These are phyloP conservation scores for Cynanchum wilfordii DNA, from an alignment of 257 asterid species.

Conservation along the genomic window DNA sequence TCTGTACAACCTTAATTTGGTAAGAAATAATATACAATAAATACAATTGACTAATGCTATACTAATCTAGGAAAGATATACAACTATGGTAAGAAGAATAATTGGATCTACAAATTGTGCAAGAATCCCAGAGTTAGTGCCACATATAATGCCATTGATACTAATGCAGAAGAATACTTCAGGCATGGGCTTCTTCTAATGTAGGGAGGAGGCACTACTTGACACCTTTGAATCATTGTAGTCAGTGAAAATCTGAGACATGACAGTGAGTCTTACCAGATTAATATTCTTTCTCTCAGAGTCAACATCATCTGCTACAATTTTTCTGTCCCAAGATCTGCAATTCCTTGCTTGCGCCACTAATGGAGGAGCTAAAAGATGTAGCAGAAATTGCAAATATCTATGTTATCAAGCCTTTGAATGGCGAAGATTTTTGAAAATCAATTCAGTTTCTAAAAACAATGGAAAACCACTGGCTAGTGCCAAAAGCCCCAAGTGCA, in stretches of 20 bases:
- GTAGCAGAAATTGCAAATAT: slow-evolving; percentile 15
- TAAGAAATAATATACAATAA: too few species aligned
- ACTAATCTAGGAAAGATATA: too few species aligned
- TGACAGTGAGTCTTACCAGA: slow-evolving; percentile 45
- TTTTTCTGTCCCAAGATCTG: slow-evolving; percentile 27
- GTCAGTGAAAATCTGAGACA: slow-evolving; percentile 54
- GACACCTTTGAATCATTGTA: slow-evolving; percentile 89
- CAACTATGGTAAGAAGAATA: too few species aligned
- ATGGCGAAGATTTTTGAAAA: not conserved
- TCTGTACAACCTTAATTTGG: too few species aligned
- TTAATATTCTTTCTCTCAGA: slow-evolving; percentile 25
- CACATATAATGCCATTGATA: too few species aligned
- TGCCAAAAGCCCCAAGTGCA: too few species aligned
- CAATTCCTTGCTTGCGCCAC: slow-evolving; percentile 26
- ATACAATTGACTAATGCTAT: too few species aligned
- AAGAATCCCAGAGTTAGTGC: too few species aligned
- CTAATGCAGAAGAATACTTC: slow-evolving; percentile 39
- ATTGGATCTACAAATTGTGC: too few species aligned
- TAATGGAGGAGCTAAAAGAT: slow-evolving; percentile 27
- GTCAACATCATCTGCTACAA: slow-evolving; percentile 29
- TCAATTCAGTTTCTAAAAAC: too few species aligned
- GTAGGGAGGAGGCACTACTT: slow-evolving; percentile 98
- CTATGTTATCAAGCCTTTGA: not conserved
- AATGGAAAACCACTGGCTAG: too few species aligned
- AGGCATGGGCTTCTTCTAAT: slow-evolving; percentile 73